phyloP scores from a whole-genome alignment of 2,329 filamentous ascomycete genomes.

The Cladophialophora bantiana region DNA sequence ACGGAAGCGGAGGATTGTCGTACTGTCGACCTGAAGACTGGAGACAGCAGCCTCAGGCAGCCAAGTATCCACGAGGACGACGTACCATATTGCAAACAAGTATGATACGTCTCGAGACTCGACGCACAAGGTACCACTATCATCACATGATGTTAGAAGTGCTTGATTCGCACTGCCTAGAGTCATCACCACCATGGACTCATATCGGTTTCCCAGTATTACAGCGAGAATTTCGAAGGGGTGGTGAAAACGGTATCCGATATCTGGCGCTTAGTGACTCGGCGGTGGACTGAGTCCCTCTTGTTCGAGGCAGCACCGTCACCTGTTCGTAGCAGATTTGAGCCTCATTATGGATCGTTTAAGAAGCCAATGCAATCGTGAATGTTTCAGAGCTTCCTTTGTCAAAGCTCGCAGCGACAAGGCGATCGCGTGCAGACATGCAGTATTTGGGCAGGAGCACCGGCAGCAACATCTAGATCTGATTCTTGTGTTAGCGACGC shows the following conservation, averaged over 20 bases:
- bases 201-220: not conserved
- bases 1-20: not conserved
- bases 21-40: not conserved
- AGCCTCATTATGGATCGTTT: not conserved
- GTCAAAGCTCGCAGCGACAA: not conserved
- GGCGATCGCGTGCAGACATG: not conserved
- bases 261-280: not conserved
- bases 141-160: not conserved
- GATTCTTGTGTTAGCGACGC: not conserved
- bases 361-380: not conserved
- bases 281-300: not conserved
- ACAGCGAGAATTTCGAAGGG: not conserved
- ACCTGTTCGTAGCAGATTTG: not conserved
- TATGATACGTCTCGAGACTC: not conserved
- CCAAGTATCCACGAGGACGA: constrained; percentile 1
- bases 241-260: not conserved
- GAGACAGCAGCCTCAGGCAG: not conserved
- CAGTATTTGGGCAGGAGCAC: not conserved
- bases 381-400: not conserved
- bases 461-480: not conserved
- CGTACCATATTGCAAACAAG: not conserved
- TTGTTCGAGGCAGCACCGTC: not conserved
- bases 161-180: not conserved
- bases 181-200: not conserved
- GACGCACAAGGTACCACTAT: not conserved